Conservation (phyloP, 495 filamentous ascomycete species). For the Cenococcum geophilum region DNA sequence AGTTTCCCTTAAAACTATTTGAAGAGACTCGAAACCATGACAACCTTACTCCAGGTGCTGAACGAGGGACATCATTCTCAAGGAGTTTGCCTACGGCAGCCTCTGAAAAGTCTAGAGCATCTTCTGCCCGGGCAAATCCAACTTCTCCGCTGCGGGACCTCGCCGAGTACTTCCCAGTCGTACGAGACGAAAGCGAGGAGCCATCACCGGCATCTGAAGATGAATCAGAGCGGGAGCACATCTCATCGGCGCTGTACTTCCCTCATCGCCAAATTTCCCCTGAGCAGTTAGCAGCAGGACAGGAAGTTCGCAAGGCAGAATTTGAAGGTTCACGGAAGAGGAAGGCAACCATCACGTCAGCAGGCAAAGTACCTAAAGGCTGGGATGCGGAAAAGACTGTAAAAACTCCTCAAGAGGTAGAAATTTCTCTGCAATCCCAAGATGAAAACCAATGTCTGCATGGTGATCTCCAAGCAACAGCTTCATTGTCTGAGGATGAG, state of each 20-base stretch:
- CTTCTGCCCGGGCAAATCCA: neutral
- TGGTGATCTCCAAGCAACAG: slow-evolving; percentile 47
- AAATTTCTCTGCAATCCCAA: slow-evolving; percentile 58
- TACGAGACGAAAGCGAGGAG: slow-evolving; percentile 37
- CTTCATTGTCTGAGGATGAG: slow-evolving; percentile 21
- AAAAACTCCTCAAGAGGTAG: slow-evolving; percentile 40
- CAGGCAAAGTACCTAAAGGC: slow-evolving; percentile 37
- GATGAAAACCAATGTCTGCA: slow-evolving; percentile 56
- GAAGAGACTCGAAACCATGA: slow-evolving; percentile 57
- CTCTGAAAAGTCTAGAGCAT: slow-evolving; percentile 29
- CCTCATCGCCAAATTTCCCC: slow-evolving; percentile 62
- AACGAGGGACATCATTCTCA: slow-evolving; percentile 49
- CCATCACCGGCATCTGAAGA: slow-evolving; percentile 48
- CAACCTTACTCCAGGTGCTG: slow-evolving; percentile 52
- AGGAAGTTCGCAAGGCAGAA: slow-evolving; percentile 16
- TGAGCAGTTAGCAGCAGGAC: slow-evolving; percentile 8
- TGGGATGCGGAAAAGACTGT: slow-evolving; percentile 21
- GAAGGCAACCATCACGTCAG: slow-evolving; percentile 16
- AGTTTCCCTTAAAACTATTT: slow-evolving; percentile 46
- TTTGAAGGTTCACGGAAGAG: slow-evolving; percentile 16
- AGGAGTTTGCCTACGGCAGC: slow-evolving; percentile 47
- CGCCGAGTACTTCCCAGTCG: slow-evolving; percentile 19
- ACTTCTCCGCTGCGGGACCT: slow-evolving; percentile 8
- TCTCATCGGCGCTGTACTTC: slow-evolving; percentile 88
- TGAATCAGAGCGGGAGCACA: slow-evolving; percentile 86